These are phyloP conservation scores for Puccinia novopanici DNA, from an alignment of 1,284 basidiomycete species.

Conservation along the genomic window DNA sequence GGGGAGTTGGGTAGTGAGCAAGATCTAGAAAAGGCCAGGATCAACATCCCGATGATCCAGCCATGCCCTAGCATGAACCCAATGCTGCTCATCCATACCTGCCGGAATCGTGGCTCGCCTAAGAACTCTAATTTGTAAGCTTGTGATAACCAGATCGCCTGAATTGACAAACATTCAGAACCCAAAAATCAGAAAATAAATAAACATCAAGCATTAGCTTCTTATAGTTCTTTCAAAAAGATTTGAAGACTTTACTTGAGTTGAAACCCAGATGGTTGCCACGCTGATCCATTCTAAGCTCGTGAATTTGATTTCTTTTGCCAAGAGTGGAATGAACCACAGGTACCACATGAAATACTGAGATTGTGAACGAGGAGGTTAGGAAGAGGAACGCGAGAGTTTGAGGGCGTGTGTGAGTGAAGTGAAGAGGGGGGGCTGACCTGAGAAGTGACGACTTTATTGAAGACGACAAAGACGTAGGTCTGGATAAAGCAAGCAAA, in stretches of 20 bases:
- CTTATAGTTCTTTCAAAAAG: background rate
- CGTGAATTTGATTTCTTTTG: slow-evolving; percentile 65
- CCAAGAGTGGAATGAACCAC: slow-evolving; percentile 79
- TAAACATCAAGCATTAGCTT: too few relatives aligned
- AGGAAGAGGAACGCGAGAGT: background rate
- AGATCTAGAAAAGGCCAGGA: slow-evolving; percentile 20
- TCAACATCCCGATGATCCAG: slow-evolving; percentile 35
- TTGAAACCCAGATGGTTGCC: slow-evolving; percentile 71
- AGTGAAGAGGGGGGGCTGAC: slow-evolving; percentile 62
- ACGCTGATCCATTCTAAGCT: slow-evolving; percentile 63
- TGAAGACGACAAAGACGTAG: slow-evolving; percentile 84
- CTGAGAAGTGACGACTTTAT: slow-evolving; percentile 97
- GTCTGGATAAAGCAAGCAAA: slow-evolving; percentile 93
- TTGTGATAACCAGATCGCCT: slow-evolving; percentile 79
- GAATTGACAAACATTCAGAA: background rate
- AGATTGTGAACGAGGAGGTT: background rate
- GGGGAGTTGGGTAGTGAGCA: background rate
- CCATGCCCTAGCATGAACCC: slow-evolving; percentile 71
- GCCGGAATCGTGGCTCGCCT: slow-evolving; percentile 71
- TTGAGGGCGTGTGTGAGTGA: background rate
- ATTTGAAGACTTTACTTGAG: slow-evolving; percentile 62
- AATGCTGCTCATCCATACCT: slow-evolving; percentile 76
- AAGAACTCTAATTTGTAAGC: slow-evolving; percentile 88
- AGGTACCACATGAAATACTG: slow-evolving; percentile 99
- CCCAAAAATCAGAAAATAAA: background rate